These are phyloP conservation scores for Talaromyces pinophilus DNA, from an alignment of 2,329 filamentous ascomycete genomes.

Conservation along the genomic window DNA sequence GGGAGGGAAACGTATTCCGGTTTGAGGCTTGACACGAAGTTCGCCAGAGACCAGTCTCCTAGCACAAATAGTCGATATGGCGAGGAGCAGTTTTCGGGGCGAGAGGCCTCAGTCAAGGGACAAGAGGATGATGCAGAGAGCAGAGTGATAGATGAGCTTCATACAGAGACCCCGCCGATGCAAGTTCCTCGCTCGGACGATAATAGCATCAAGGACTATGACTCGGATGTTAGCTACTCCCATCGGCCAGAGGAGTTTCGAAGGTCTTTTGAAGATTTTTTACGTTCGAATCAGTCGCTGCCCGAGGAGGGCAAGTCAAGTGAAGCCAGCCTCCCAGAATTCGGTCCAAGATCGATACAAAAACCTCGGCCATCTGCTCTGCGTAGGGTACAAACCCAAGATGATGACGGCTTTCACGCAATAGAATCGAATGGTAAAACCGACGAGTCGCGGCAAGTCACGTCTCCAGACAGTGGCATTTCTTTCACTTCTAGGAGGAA, in stretches of 20 bases:
- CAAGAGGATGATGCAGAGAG: slow-evolving; percentile 44
- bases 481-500: slow-evolving; percentile 28
- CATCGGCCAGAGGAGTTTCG: slow-evolving; percentile 42
- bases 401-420: slow-evolving; percentile 30
- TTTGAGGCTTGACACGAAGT: slow-evolving; percentile 45
- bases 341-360: slow-evolving; percentile 28
- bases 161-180: slow-evolving; percentile 48
- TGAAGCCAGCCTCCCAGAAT: slow-evolving; percentile 42
- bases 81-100: slow-evolving; percentile 2
- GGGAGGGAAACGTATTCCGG: slow-evolving; percentile 38
- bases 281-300: slow-evolving; percentile 43
- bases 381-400: slow-evolving; percentile 39
- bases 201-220: slow-evolving; percentile 27
- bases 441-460: slow-evolving; percentile 30
- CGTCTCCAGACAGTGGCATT: slow-evolving; percentile 30
- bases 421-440: slow-evolving; percentile 28
- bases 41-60: slow-evolving; percentile 31
- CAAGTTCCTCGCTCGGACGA: slow-evolving; percentile 47
- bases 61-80: slow-evolving; percentile 32
- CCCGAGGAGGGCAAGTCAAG: slow-evolving; percentile 43
- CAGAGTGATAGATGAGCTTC: slow-evolving; percentile 42
- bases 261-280: slow-evolving; percentile 46
- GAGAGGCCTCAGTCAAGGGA: slow-evolving; percentile 31
- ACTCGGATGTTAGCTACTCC: slow-evolving; percentile 36
- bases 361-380: slow-evolving; percentile 39